Conservation (phyloP, 176 grass and related monocot genomes). For the Rhipidocladum racemiflorum region DNA sequence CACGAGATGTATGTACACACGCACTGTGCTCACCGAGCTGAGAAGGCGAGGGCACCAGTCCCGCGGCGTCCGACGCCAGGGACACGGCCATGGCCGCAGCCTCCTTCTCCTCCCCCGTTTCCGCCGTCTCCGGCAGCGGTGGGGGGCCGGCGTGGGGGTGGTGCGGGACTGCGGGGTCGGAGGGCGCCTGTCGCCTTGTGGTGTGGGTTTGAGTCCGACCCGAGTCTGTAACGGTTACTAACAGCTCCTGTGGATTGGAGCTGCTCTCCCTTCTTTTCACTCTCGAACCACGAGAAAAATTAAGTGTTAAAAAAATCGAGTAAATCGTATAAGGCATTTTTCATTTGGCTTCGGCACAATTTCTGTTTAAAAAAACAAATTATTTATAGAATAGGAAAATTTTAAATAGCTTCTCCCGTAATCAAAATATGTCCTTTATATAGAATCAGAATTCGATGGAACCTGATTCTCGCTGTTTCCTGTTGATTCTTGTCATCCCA, state of each 20-base stretch:
- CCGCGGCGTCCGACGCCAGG: not conserved
- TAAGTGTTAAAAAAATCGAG: not conserved
- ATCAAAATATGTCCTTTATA: too few relatives aligned
- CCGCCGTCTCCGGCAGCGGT: not conserved
- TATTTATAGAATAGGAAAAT: too few relatives aligned
- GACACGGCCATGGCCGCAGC: not conserved
- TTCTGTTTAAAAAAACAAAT: too few relatives aligned
- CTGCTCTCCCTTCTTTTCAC: too few relatives aligned
- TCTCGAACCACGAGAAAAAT: too few relatives aligned
- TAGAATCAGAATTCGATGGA: too few relatives aligned
- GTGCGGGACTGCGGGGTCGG: not conserved
- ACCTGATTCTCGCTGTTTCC: too few relatives aligned
- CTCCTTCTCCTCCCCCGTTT: not conserved
- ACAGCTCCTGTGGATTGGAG: too few relatives aligned
- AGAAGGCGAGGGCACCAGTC: constrained; percentile 4
- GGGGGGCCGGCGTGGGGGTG: not conserved
- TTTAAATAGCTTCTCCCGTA: too few relatives aligned
- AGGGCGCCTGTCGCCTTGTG: not conserved
- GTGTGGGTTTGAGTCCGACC: not conserved
- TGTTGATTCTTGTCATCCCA: too few relatives aligned
- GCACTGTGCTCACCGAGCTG: constrained; percentile 29
- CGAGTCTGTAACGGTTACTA: not conserved
- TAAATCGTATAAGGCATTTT: too few relatives aligned
- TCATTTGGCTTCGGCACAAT: too few relatives aligned
- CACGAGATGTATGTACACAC: not conserved